A percentile compares a stretch with the other conserved stretches of the same genome.
phyloP scores from a whole-genome alignment of 129 eudicot species.

The Ambrosia trifida region DNA sequence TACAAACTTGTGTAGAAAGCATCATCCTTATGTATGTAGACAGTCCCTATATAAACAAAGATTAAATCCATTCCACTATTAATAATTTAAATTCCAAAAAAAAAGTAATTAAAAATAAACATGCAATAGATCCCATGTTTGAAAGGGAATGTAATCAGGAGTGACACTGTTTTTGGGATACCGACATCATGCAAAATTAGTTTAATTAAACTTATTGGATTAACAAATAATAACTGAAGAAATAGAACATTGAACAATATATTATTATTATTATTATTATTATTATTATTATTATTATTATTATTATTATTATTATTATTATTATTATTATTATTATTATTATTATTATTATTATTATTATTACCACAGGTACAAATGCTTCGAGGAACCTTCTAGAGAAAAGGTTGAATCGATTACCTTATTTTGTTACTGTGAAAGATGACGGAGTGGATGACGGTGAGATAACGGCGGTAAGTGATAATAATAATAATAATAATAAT shows the following conservation, averaged over 20 bases:
- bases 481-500: no score
- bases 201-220: neutral
- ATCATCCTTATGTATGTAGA: conserved; percentile 86
- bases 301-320: no score
- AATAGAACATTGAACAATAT: conserved; percentile 12
- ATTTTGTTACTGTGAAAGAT: conserved; percentile 36
- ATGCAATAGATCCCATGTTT: conserved; percentile 91
- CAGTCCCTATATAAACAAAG: conserved; percentile 63
- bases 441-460: conserved; percentile 39
- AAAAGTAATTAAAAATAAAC: conserved; percentile 30
- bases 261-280: no score
- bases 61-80: conserved; percentile 1
- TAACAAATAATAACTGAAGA: conserved; percentile 7
- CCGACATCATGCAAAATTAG: conserved; percentile 47
- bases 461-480: conserved; percentile 71
- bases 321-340: no score
- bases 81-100: conserved; percentile 22
- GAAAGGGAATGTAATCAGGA: conserved; percentile 89
- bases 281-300: no score
- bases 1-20: conserved; percentile 99
- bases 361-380: conserved; percentile 95
- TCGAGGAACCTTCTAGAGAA: conserved; percentile 57
- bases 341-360: no score
- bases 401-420: conserved; percentile 59
- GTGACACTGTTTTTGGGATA: conserved; percentile 88